Evolutionary conservation across 164 flowering plant species (phyloP), one percentile per base, ranked within the genome.

Genomic region (Akebia trifoliata): DNA sequence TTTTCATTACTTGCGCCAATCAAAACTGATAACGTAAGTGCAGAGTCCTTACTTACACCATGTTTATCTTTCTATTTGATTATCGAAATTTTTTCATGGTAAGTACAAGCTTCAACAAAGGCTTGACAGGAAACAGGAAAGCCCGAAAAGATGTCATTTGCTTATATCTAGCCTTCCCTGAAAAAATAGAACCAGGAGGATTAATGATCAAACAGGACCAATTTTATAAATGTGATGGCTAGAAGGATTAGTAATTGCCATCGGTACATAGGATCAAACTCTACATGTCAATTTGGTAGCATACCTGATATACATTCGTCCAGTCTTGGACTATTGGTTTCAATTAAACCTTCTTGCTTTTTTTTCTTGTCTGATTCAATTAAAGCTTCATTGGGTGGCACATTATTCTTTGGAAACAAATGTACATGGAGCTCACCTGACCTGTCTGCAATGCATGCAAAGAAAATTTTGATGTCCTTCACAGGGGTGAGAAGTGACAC

Each of bases 151-250:
- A 22, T 30, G 15, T 35, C 60, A 53, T 69, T 49, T 40, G 65
- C 57, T 71, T 84, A 29, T 57, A 28, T 59, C 60, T 66, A 8
- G 49, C 31, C 62, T 68, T 79, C 25, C 81, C 90, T 84, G 81
- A 72, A 47, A 14, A 56, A 46, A 30, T 30, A 31, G 15, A 67
- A 28, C 35, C 17, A n/a, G n/a, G n/a, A n/a, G n/a, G n/a, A n/a
- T n/a, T n/a, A n/a, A n/a, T n/a, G n/a, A n/a, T n/a, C n/a, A n/a
- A n/a, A n/a, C n/a, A n/a, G n/a, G n/a, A n/a, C n/a, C n/a, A n/a
- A n/a, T n/a, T n/a, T n/a, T n/a, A n/a, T n/a, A n/a, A n/a, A n/a
- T n/a, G n/a, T n/a, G n/a, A n/a, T n/a, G n/a, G n/a, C n/a, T n/a
- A n/a, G n/a, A 52, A 22, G 6, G 11, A 6, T 25, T 18, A 3